A percentile compares a stretch with the other conserved stretches of the same genome.
These are phyloP conservation scores for Mycena pura DNA, from an alignment of 768 basidiomycete species.

Conservation along the genomic window DNA sequence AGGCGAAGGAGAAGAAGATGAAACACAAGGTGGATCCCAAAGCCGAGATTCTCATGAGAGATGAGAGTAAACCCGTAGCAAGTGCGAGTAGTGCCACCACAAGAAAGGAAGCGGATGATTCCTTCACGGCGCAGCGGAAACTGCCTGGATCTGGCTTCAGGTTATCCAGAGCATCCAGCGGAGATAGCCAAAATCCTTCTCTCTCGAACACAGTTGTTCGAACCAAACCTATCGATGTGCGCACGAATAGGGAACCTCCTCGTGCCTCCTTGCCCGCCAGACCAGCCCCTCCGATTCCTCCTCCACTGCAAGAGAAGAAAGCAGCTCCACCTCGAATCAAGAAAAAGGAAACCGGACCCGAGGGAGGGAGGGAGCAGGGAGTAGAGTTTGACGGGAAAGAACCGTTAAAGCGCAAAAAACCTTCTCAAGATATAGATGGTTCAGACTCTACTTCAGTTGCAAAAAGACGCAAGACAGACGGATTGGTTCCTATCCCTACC, in stretches of 20 bases:
- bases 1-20: conserved; percentile 53
- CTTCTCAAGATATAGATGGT: conserved; percentile 38
- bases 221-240: conserved; percentile 21
- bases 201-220: conserved; percentile 28
- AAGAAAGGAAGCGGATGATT: conserved; percentile 24
- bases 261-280: conserved; percentile 41
- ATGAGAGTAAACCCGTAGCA: conserved; percentile 46
- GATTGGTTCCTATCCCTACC: conserved; percentile 22
- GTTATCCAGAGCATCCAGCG: conserved; percentile 39
- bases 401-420: conserved; percentile 50
- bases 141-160: conserved; percentile 58
- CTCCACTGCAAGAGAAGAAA: conserved; percentile 35
- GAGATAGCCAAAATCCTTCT: conserved; percentile 7
- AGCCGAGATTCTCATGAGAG: conserved; percentile 52
- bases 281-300: conserved; percentile 36
- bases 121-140: conserved; percentile 27
- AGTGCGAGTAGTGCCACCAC: conserved; percentile 30
- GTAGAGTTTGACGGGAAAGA: conserved; percentile 8
- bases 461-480: conserved; percentile 55
- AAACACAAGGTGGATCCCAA: conserved; percentile 50
- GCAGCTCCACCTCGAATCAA: conserved; percentile 21
- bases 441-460: conserved; percentile 31
- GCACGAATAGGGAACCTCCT: conserved; percentile 30
- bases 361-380: conserved; percentile 8
- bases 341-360: conserved; percentile 11